These are phyloP conservation scores for Salvia rosmarinus DNA, from an alignment of 257 asterid species.

Conservation along the genomic window DNA sequence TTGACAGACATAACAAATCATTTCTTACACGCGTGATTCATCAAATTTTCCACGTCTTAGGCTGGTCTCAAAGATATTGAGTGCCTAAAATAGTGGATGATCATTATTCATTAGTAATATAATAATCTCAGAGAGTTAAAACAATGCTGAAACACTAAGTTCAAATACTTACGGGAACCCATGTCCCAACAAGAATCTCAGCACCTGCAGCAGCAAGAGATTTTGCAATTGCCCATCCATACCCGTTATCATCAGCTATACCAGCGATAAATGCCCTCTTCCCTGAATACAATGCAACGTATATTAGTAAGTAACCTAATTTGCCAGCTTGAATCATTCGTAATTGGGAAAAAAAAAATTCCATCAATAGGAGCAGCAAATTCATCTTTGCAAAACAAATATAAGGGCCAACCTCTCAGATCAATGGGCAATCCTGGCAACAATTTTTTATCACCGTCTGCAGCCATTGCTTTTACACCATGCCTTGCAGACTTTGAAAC, in stretches of 20 bases:
- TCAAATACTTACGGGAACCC: conserved; percentile 90
- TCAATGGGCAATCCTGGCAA: conserved; percentile 84
- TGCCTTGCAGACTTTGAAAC: conserved; percentile 41
- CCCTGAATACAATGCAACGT: conserved; percentile 50
- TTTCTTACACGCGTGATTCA: conserved; percentile 81
- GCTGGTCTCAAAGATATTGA: conserved; percentile 87
- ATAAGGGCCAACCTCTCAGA: conserved; percentile 64
- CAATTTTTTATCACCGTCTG: conserved; percentile 55
- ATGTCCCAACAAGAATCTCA: conserved; percentile 94
- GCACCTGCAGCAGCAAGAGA: conserved; percentile 98
- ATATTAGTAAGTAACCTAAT: conserved; percentile 2
- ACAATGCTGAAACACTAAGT: conserved; percentile 37
- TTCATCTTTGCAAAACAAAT: background rate
- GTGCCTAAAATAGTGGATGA: conserved; percentile 58
- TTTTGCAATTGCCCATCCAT: conserved; percentile 98
- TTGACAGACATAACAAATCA: conserved; percentile 2
- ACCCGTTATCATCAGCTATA: conserved; percentile 91
- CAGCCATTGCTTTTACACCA: conserved; percentile 67
- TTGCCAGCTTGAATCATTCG: background rate
- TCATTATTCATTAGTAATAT: conserved; percentile 16
- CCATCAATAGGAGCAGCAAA: background rate
- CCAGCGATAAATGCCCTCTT: conserved; percentile 99
- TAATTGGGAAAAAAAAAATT: background rate
- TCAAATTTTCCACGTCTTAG: conserved; percentile 93
- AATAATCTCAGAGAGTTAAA: conserved; percentile 1